Evolutionary conservation across 164 flowering plant genomes (phyloP), one percentile per base, ranked within the genome.

Genomic region (Vitis riparia): DNA sequence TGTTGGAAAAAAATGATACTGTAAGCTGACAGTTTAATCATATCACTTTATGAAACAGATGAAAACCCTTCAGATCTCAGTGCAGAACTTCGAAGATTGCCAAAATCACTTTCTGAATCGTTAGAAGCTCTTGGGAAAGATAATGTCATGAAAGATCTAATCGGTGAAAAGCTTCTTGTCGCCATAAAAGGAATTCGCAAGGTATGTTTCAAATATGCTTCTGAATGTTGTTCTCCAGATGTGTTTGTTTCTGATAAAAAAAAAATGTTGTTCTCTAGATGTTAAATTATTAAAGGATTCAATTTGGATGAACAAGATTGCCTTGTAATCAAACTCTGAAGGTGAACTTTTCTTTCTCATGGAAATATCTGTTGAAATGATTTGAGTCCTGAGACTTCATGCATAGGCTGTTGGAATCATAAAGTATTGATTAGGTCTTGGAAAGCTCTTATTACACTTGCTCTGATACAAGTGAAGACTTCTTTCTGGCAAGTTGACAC

Each of bases 141-240:
- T 71, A n/a, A 62, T 32, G 62, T 81, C 60, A 64, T 96, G 70
- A 78, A 76, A 51, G 89, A 88, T 37, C 64, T 92, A 9, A 75
- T 92, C 48, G 98, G 93, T 68, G 89, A 91, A 71, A 88, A 89
- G 80, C 88, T 93, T 73, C 56, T 83, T 60, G 76, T 83, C 47
- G 93, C 95, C 73, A 81, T 96, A 52, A 80, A 68, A 65, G 99
- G 89, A 55, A 83, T 91, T 68, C 89, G 98, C 57, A 88, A 91
- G 97, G 99, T 91, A 84, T 47, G 73, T 77, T 59, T 30, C 44
- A 11, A 53, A 57, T 10, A 1, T 55, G 10, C 23, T 37, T 37
- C 44, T 37, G 44, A 23, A 3, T 37, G 44, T 37, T 37, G 44
- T 37, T 37, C 44, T 37, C 44, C 5, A 37, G 44, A 37, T 37